Conservation (phyloP, 805 yeast species). For the Pichia pseudocactophila region DNA sequence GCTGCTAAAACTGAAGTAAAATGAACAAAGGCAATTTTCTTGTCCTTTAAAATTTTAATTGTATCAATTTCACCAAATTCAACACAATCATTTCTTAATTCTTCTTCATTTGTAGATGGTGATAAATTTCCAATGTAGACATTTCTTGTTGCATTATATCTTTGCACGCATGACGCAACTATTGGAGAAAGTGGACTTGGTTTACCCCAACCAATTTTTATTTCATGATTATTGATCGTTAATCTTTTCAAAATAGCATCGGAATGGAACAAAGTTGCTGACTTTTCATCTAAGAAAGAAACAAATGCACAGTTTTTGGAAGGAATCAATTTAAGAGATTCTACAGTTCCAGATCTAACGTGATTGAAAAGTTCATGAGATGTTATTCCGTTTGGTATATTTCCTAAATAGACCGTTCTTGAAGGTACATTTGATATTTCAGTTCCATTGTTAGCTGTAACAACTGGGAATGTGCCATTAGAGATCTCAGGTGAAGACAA, state of each 20-base stretch:
- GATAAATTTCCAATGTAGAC: conserved; percentile 75
- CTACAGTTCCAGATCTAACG: conserved; percentile 85
- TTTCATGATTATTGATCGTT: conserved; percentile 69
- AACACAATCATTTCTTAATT: conserved; percentile 54
- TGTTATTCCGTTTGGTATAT: conserved; percentile 72
- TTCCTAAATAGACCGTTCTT: conserved; percentile 85
- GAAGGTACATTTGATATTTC: conserved; percentile 30
- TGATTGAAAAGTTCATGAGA: conserved; percentile 80
- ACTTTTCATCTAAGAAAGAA: conserved; percentile 79
- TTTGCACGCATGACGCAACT: conserved; percentile 65
- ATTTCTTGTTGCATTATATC: conserved; percentile 89
- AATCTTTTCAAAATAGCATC: conserved; percentile 83
- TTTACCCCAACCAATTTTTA: conserved; percentile 91
- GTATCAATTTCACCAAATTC: conserved; percentile 81
- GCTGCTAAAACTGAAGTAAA: conserved; percentile 81
- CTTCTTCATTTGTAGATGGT: conserved; percentile 56
- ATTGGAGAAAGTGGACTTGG: conserved; percentile 65
- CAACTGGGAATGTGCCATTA: neutral
- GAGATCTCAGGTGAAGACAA: conserved; percentile 2
- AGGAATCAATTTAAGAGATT: conserved; percentile 68
- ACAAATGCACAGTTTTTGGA: conserved; percentile 84
- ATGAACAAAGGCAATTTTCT: conserved; percentile 86
- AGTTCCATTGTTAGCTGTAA: neutral
- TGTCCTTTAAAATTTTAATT: conserved; percentile 67
- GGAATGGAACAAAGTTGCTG: conserved; percentile 86